Evolutionary conservation across 441 rosid genomes (phyloP).

Genomic region (Adansonia grandidieri): DNA sequence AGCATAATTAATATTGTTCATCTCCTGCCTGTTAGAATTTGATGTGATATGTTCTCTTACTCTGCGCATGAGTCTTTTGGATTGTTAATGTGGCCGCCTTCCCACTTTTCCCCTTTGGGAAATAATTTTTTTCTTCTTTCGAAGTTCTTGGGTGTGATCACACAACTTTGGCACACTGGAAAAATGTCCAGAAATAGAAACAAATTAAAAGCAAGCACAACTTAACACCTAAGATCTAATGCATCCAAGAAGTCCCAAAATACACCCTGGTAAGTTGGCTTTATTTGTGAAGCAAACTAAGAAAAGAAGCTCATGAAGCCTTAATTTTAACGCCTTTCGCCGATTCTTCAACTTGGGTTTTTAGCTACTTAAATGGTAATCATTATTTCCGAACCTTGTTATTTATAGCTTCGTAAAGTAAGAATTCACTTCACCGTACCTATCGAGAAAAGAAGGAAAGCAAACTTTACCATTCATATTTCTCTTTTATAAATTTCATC

Average conservation of each 20-base stretch:
- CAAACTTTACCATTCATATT: background rate
- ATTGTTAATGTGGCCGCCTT: background rate
- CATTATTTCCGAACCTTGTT: background rate
- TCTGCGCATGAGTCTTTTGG: constrained; percentile 1
- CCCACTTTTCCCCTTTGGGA: background rate
- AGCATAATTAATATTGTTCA: background rate
- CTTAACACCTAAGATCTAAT: constrained; percentile 20
- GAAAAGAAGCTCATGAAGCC: constrained; percentile 11
- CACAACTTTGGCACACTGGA: background rate
- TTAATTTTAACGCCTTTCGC: constrained; percentile 1
- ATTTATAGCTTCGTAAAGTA: background rate
- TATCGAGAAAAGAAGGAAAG: background rate
- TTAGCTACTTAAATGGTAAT: background rate
- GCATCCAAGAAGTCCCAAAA: constrained; percentile 10
- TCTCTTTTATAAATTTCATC: background rate
- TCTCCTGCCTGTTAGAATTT: constrained; percentile 6
- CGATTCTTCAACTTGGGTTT: constrained; percentile 1
- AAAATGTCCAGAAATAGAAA: constrained; percentile 5
- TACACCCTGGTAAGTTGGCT: background rate
- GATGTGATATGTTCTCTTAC: background rate
- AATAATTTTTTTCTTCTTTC: background rate
- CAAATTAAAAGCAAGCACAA: background rate
- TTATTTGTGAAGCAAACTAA: background rate
- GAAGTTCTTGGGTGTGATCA: background rate
- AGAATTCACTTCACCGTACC: background rate